Percentiles rank a stretch among this genome's conserved stretches.
Evolutionary conservation across 805 yeast species (phyloP).

Genomic region (Saccharomyces paradoxus): DNA sequence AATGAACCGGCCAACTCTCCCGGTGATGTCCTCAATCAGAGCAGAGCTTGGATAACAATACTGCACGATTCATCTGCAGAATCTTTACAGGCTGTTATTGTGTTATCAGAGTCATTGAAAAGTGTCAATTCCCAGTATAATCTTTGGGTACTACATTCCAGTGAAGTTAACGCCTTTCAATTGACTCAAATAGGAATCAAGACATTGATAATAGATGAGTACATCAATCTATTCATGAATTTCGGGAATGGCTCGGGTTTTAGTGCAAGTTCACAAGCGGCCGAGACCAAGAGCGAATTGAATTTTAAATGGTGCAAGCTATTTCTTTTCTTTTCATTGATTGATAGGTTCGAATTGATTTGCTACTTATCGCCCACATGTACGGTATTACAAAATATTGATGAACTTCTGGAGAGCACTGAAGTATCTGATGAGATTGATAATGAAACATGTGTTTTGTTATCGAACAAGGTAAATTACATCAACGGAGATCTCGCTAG

Average conservation of each 20-base stretch:
- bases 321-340: conserved; percentile 17
- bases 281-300: neutral
- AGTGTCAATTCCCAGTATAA: conserved; percentile 18
- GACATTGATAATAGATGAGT: conserved; percentile 5
- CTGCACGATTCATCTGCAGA: conserved; percentile 15
- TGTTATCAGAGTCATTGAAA: conserved; percentile 19
- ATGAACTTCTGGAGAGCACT: conserved; percentile 21
- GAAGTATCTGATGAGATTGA: conserved; percentile 27
- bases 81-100: conserved; percentile 18
- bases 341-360: conserved; percentile 19
- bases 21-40: neutral
- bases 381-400: conserved; percentile 24
- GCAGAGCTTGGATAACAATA: conserved; percentile 26
- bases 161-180: conserved; percentile 11
- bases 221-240: neutral
- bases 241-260: neutral
- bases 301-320: conserved; percentile 11
- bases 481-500: neutral
- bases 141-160: conserved; percentile 18
- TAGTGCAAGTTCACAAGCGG: neutral
- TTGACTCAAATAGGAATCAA: conserved; percentile 10
- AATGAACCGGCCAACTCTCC: conserved; percentile 12
- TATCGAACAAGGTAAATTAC: conserved; percentile 14
- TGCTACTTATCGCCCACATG: conserved; percentile 28
- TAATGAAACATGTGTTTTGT: conserved; percentile 30